Base-by-base conservation (phyloP, 306 rosid species). In the Purshia tridentata region DNA sequence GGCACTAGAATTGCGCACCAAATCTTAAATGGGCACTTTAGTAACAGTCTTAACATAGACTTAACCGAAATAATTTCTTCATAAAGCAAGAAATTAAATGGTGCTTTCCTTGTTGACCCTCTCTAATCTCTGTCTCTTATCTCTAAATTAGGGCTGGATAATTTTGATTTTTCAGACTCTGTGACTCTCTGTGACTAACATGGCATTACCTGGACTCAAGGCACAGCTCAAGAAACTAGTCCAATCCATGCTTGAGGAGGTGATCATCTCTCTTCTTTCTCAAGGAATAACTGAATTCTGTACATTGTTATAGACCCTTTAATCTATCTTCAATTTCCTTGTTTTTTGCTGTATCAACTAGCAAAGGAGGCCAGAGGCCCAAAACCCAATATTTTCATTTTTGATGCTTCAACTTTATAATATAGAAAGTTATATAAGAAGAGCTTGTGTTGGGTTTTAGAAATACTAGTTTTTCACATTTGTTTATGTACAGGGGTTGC, bases 181-280 rank as follows among this genome's bases (percentile, higher is more conserved):
- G 15, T 8, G 6, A 37, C 15, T 54, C 4, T 8, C 42, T 12
- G 9, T 29, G 47, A 61, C 6, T 52, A 61, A 55, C 35, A 80
- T 70, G 65, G 64, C 15, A 0, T 63, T 74, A 58, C 39, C 76
- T 22, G 45, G n/a, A 48, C 16, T 40, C 18, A 47, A 64, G 62
- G 40, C 46, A 59, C 68, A 75, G 18, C 67, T 63, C 69, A 70
- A 80, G 40, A 35, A 45, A 47, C 46, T 47, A 0, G 52, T 70
- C 40, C 53, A 64, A 22, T 80, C 70, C 58, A 75, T 70, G 74
- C 51, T 69, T 57, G 37, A 47, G 1, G 57, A 80, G 80, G 80
- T 70, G 56, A 40, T 3, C 23, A 16, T 6, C 16, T 14, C 9
- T 72, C 35, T 29, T 29, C 35, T 29, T 29, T 29, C 35, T 29